Percentiles rank a stretch among this genome's conserved stretches.
Evolutionary conservation across 2,329 filamentous ascomycete species (phyloP).

Genomic region (Boeremia lycopersici): DNA sequence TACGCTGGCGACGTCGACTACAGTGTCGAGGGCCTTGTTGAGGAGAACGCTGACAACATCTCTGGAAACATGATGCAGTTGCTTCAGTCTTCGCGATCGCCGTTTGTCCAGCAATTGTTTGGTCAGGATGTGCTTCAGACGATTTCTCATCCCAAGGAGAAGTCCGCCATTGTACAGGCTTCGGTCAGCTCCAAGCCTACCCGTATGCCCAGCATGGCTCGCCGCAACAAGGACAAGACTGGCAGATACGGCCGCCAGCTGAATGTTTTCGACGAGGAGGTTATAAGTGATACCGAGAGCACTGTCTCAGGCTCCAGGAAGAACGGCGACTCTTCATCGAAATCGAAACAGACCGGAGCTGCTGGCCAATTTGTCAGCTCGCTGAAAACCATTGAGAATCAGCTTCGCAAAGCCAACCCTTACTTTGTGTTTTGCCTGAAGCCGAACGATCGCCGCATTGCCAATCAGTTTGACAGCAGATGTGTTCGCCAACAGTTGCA

Average conservation of each 20-base stretch:
- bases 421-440: constrained; percentile 98
- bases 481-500: constrained; percentile 94
- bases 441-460: constrained; percentile 94
- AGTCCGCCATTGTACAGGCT: constrained; percentile 89
- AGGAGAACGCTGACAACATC: constrained; percentile 95
- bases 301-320: constrained; percentile 51
- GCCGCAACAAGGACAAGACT: constrained; percentile 72
- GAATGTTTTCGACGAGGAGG: constrained; percentile 54
- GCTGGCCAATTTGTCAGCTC: constrained; percentile 90
- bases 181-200: constrained; percentile 95
- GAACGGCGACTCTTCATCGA: constrained; percentile 35
- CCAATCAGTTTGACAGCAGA: constrained; percentile 99
- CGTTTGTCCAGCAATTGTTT: constrained; percentile 88
- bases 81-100: constrained; percentile 83
- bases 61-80: constrained; percentile 96
- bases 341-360: constrained; percentile 80
- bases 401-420: constrained; percentile 82
- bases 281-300: constrained; percentile 50
- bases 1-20: constrained; percentile 98
- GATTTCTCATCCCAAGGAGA: constrained; percentile 90
- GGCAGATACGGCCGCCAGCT: constrained; percentile 52
- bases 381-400: constrained; percentile 88
- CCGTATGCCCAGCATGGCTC: constrained; percentile 90
- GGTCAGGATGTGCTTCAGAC: constrained; percentile 95
- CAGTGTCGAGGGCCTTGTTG: constrained; percentile 80